These are phyloP conservation scores for Remersonia thermophila DNA, from an alignment of 2,329 filamentous ascomycete genomes.

Conservation along the genomic window DNA sequence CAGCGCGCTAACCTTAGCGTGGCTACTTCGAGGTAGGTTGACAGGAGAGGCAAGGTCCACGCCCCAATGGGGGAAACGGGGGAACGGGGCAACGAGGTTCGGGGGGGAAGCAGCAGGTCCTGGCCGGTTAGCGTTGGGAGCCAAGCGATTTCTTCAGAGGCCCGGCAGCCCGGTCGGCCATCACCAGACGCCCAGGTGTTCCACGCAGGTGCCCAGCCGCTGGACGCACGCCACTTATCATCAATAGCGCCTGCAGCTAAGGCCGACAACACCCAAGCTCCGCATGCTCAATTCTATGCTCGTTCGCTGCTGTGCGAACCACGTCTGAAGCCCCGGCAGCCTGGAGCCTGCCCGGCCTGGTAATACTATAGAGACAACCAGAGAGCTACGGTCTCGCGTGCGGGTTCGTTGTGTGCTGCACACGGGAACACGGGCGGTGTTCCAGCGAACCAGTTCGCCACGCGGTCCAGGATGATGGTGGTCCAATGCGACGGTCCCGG, in stretches of 20 bases:
- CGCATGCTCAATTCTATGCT: no score
- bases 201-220: no score
- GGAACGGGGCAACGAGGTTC: slow-evolving; percentile 2
- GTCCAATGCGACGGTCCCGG: neutral
- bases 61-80: slow-evolving; percentile 15
- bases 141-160: no score
- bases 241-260: slow-evolving; percentile 12
- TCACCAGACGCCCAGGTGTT: slow-evolving; percentile 1
- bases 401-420: no score
- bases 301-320: neutral
- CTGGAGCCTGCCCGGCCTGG: no score
- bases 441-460: neutral
- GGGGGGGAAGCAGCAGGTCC: neutral
- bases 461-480: neutral
- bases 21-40: no score
- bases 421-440: neutral
- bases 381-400: no score
- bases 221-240: slow-evolving; percentile 7
- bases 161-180: slow-evolving; percentile 3
- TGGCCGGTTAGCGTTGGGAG: neutral
- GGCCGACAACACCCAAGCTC: neutral
- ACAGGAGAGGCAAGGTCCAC: slow-evolving; percentile 15
- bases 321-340: no score
- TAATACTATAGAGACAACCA: no score
- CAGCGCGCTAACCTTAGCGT: slow-evolving; percentile 18